Evolutionary conservation across 805 yeast genomes (phyloP).

Genomic region (Wickerhamiella occidentalis): DNA sequence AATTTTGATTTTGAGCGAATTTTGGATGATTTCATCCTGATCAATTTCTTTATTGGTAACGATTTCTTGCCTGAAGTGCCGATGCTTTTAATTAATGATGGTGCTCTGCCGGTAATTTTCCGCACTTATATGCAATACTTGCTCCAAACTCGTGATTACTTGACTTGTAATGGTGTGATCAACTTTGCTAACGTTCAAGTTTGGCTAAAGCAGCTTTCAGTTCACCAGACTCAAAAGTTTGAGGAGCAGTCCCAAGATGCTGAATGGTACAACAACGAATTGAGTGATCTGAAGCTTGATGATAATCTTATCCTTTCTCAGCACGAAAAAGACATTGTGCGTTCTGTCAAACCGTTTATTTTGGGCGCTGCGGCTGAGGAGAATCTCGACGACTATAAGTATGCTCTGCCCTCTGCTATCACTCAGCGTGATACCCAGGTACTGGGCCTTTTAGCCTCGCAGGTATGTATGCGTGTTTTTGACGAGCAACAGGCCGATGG

Average conservation of each 20-base stretch:
- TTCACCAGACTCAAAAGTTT: constrained; percentile 74
- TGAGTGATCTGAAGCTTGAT: constrained; percentile 54
- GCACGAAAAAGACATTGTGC: constrained; percentile 39
- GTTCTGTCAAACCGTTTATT: constrained; percentile 36
- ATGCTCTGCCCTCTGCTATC: constrained; percentile 20
- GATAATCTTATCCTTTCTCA: constrained; percentile 45
- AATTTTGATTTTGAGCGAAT: constrained; percentile 76
- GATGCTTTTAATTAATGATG: constrained; percentile 82
- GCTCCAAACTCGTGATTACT: constrained; percentile 63
- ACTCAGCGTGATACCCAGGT: constrained; percentile 18
- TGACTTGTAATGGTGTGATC: constrained; percentile 72
- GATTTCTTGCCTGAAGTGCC: constrained; percentile 97
- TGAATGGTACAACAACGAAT: constrained; percentile 80
- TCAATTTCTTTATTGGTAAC: constrained; percentile 91
- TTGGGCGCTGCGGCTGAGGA: constrained; percentile 24
- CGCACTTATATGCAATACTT: constrained; percentile 78
- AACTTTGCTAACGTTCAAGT: constrained; percentile 57
- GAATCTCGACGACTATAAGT: constrained; percentile 12
- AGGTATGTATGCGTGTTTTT: constrained; percentile 21
- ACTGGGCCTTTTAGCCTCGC: constrained; percentile 22
- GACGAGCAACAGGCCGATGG: constrained; percentile 15
- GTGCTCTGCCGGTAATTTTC: constrained; percentile 88
- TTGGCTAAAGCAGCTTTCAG: constrained; percentile 65
- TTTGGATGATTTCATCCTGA: constrained; percentile 82
- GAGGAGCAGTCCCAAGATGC: constrained; percentile 71